Base-by-base conservation (phyloP, 495 filamentous ascomycete species). In the Articulospora tetracladia region DNA sequence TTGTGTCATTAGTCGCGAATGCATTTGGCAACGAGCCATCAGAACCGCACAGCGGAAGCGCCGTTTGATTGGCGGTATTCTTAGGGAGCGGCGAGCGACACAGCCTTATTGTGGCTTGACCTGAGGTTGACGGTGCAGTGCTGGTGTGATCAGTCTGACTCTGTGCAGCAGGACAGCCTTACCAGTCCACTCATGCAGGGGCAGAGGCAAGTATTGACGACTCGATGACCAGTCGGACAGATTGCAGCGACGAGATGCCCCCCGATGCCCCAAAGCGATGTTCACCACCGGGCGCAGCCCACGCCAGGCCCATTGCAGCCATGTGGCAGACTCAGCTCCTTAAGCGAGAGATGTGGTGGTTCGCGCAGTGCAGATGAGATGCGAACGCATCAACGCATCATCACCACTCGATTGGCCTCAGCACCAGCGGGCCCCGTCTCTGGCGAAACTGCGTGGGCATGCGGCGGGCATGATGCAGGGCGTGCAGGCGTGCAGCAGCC, bases 61-160 rank as follows among this genome's bases (percentile, higher is more conserved):
- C 47, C 47, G 47, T 50, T 34, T 55, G 13, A 54, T 54, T 60
- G 51, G 59, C 30, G 28, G 49, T 54, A 17, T 56, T 61, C 27
- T 36, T 54, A 13, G 54, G 41, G 15, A 58, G 11, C 20, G 26
- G 19, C 17, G 19, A 22, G 22, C n/a, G 13, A 52, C 60, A 62
- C 64, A 66, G 64, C 60, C 60, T 60, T 60, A 32, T 27, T 55
- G 60, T 63, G 60, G 64, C 60, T 60, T 60, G 53, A 63, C 60
- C 51, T 60, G 60, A 66, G 27, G 3, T n/a, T 34, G 32, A 36
- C 4, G 15, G 1, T 55, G 53, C 53, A 39, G 6, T 19, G 26
- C 22, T 50, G 28, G 30, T 55, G 32, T 22, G 28, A 32, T 25
- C 48, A 44, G 36, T 58, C 58, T 58, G 54, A 61, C 27, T 55